Percentiles rank a stretch among this genome's conserved stretches.
Evolutionary conservation across 495 filamentous ascomycete genomes (phyloP).

Genomic region (Chaetomium fimeti): DNA sequence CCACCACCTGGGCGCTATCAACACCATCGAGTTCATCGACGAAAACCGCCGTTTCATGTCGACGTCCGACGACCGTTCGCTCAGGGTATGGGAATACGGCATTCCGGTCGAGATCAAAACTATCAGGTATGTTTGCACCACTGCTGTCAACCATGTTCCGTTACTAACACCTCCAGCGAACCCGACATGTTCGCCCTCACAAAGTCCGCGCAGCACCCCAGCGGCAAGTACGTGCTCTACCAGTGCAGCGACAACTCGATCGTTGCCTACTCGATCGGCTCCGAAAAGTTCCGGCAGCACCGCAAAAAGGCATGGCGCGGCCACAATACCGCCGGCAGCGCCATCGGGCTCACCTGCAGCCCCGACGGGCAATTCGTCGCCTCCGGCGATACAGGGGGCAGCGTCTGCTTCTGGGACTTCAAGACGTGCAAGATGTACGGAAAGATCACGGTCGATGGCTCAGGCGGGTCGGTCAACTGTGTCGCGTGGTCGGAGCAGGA

Average conservation of each 20-base stretch:
- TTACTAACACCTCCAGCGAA: constrained; percentile 74
- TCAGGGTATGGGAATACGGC: constrained; percentile 96
- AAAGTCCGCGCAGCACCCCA: constrained; percentile 76
- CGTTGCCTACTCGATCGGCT: constrained; percentile 77
- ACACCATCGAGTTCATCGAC: constrained; percentile 96
- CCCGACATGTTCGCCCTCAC: constrained; percentile 95
- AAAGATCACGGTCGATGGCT: constrained; percentile 71
- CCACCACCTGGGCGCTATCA: constrained; percentile 94
- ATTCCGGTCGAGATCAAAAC: constrained; percentile 73
- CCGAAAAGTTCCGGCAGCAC: constrained; percentile 95
- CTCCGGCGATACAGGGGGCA: constrained; percentile 81
- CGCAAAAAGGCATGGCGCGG: constrained; percentile 94
- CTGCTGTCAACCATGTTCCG: neutral
- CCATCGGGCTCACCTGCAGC: constrained; percentile 80
- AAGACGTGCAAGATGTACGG: constrained; percentile 98
- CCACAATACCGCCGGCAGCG: constrained; percentile 93
- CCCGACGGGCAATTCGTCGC: constrained; percentile 89
- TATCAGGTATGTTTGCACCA: constrained; percentile 31
- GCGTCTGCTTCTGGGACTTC: constrained; percentile 96
- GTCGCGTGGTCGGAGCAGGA: constrained; percentile 94
- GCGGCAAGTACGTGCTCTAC: constrained; percentile 88
- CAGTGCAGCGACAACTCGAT: constrained; percentile 95
- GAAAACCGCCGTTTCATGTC: constrained; percentile 95
- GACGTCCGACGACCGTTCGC: constrained; percentile 92
- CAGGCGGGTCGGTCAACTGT: constrained; percentile 74